Evolutionary conservation across 1,139 yeast species (phyloP), one percentile per base, ranked within the genome.

Genomic region (Candida labiduridarum): DNA sequence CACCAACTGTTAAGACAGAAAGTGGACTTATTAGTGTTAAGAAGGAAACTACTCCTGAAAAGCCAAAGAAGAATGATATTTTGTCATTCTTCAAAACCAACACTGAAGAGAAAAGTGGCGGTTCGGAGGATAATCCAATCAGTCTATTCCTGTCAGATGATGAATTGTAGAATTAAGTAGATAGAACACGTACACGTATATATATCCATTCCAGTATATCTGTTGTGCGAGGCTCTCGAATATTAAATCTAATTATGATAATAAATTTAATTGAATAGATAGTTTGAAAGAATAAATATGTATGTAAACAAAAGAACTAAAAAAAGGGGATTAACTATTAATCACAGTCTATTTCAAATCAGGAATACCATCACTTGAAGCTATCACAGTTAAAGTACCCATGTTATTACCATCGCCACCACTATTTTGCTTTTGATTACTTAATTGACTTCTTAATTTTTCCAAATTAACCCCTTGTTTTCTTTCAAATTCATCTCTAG

Each of bases 391-490:
- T 8, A 44, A 38, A n/a, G 29, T 22, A 5, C 16, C 41, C 30
- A 38, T 22, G 2, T 38, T 38, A 7, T n/a, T 46, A 34, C 29
- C 52, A 12, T 31, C n/a, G 22, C 22, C 15, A 7, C 19, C 29
- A 16, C 29, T 16, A 35, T 34, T 34, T 12, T 19, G 65, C 57
- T 42, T 33, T 15, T 14, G 27, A 29, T 44, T 27, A n/a, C 49
- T 44, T 25, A 53, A 14, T 5, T 51, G 47, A 35, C 50, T 45
- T 44, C 48, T 51, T 30, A 52, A 45, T 34, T 46, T 49, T 25
- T 69, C 75, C 49, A 72, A 58, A 49, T 67, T 64, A 49, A 59
- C 57, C 11, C 68, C 67, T 57, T 74, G 78, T 59, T 74, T 74
- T 36, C 63, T 58, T 16, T 74, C 73, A 54, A 69, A 75, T 39